phyloP scores from a whole-genome alignment of 2,329 filamentous ascomycete genomes.

The Balansia obtecta region DNA sequence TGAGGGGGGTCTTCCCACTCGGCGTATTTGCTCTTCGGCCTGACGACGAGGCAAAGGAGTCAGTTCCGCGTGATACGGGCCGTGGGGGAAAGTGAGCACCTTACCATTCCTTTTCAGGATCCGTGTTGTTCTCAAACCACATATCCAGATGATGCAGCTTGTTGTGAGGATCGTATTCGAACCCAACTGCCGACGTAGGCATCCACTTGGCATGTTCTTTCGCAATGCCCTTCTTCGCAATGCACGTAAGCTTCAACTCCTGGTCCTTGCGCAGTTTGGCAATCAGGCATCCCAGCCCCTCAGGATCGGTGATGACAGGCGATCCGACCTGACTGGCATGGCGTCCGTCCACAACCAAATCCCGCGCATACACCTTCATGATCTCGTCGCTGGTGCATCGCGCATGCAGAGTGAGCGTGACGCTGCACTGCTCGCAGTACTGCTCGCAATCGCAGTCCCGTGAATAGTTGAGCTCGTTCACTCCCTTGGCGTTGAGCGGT shows the following conservation, averaged over 20 bases:
- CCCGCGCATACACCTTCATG: slow-evolving; percentile 88
- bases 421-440: slow-evolving; percentile 84
- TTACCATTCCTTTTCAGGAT: slow-evolving; percentile 75
- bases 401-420: slow-evolving; percentile 73
- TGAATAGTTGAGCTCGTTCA: slow-evolving; percentile 72
- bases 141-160: slow-evolving; percentile 84
- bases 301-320: slow-evolving; percentile 73
- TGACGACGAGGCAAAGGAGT: slow-evolving; percentile 18
- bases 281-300: slow-evolving; percentile 72
- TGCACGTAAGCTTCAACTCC: slow-evolving; percentile 79
- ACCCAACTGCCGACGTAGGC: slow-evolving; percentile 81
- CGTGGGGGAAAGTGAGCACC: slow-evolving; percentile 15
- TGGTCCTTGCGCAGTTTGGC: slow-evolving; percentile 84
- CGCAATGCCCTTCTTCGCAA: slow-evolving; percentile 95
- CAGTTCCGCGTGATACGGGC: neutral
- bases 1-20: slow-evolving; percentile 67
- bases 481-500: slow-evolving; percentile 72
- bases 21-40: slow-evolving; percentile 72
- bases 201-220: slow-evolving; percentile 99
- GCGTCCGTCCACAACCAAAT: slow-evolving; percentile 61
- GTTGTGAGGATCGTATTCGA: slow-evolving; percentile 97
- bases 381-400: slow-evolving; percentile 76
- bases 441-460: slow-evolving; percentile 96
- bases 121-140: slow-evolving; percentile 74
- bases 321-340: slow-evolving; percentile 67